phyloP scores from a whole-genome alignment of 257 asterid species.

The Thymus quinquecostatus region DNA sequence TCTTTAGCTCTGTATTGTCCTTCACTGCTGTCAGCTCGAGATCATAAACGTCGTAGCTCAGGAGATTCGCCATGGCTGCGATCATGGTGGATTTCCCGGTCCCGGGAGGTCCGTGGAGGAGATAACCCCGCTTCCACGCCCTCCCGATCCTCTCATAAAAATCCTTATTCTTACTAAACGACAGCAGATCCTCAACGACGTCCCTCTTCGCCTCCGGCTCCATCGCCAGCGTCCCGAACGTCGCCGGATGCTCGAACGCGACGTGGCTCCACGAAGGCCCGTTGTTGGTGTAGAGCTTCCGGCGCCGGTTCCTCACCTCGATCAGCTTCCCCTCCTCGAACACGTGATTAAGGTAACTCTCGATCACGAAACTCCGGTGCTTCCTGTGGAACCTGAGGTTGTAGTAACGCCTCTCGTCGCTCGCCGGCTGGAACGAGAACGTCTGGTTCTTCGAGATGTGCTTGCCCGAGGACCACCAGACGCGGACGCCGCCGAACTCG shows the following conservation, averaged over 20 bases:
- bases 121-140: constrained; percentile 44
- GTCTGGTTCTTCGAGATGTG: constrained; percentile 35
- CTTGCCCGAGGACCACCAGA: constrained; percentile 46
- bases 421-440: constrained; percentile 28
- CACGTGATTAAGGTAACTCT: constrained; percentile 29
- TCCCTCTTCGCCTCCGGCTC: constrained; percentile 35
- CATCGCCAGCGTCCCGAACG: constrained; percentile 39
- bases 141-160: constrained; percentile 36
- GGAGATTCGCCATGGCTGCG: constrained; percentile 44
- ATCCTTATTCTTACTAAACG: constrained; percentile 28
- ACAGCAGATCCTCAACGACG: constrained; percentile 28
- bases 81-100: constrained; percentile 48
- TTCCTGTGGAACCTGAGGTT: constrained; percentile 31
- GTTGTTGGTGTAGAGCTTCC: constrained; percentile 43
- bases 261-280: constrained; percentile 40
- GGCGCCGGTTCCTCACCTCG: constrained; percentile 28
- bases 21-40: constrained; percentile 42
- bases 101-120: constrained; percentile 44
- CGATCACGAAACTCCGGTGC: constrained; percentile 24
- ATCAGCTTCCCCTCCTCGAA: constrained; percentile 34
- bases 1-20: constrained; percentile 41
- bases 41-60: constrained; percentile 41
- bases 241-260: constrained; percentile 42
- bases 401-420: constrained; percentile 40
- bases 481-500: constrained; percentile 27